phyloP scores from a whole-genome alignment of 2,329 filamentous ascomycete species.

The Aspergillus sp. region DNA sequence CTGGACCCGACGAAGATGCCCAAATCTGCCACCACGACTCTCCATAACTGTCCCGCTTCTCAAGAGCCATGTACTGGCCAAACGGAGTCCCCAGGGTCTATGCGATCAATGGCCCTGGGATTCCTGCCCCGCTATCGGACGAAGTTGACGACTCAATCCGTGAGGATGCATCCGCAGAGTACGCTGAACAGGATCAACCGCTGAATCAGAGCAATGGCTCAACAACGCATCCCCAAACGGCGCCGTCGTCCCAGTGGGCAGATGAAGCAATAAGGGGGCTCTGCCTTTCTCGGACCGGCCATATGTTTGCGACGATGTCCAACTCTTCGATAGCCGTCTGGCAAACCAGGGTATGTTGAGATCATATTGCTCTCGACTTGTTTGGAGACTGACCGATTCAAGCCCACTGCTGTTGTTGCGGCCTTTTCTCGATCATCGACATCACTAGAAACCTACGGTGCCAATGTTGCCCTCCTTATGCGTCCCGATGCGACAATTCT shows the following conservation, averaged over 20 bases:
- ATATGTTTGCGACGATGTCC: slow-evolving; percentile 85
- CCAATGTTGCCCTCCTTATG: slow-evolving; percentile 79
- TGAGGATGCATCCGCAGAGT: slow-evolving; percentile 18
- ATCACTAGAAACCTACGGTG: slow-evolving; percentile 80
- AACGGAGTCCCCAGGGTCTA: slow-evolving; percentile 51
- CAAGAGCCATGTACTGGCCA: slow-evolving; percentile 50
- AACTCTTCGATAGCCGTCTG: slow-evolving; percentile 84
- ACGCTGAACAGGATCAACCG: slow-evolving; percentile 25
- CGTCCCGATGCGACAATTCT: slow-evolving; percentile 90
- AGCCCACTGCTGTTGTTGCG: slow-evolving; percentile 88
- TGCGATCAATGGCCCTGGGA: slow-evolving; percentile 47
- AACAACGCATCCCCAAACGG: slow-evolving; percentile 25
- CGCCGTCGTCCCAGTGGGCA: slow-evolving; percentile 38
- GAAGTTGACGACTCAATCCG: slow-evolving; percentile 22
- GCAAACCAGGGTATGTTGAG: slow-evolving; percentile 77
- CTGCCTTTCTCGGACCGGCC: slow-evolving; percentile 73
- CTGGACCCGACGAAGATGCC: slow-evolving; percentile 34
- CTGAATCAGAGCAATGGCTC: slow-evolving; percentile 24
- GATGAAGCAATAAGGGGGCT: slow-evolving; percentile 72
- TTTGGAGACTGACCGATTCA: slow-evolving; percentile 27
- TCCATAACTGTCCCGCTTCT: slow-evolving; percentile 27
- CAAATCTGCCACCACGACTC: slow-evolving; percentile 34
- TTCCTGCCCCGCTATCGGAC: slow-evolving; percentile 28
- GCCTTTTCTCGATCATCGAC: slow-evolving; percentile 77
- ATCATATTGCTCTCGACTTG: slow-evolving; percentile 16